Evolutionary conservation across 2,329 filamentous ascomycete species (phyloP).

Genomic region (Neophaeococcomyces mojaviensis): DNA sequence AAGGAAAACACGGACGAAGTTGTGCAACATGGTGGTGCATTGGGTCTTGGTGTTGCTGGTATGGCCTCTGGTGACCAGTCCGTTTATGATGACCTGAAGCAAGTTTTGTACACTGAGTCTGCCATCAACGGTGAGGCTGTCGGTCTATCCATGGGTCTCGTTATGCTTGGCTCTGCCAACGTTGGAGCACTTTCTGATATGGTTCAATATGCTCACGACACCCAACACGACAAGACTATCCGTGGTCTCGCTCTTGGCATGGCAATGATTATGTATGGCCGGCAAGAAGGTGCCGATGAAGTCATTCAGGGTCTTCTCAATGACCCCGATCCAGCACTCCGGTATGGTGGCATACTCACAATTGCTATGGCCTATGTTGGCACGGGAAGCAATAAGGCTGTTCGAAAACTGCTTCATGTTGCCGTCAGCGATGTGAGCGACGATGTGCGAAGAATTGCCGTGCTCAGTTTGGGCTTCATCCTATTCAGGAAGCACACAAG

Average conservation of each 20-base stretch:
- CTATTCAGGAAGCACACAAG: conserved; percentile 96
- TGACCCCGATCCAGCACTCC: conserved; percentile 84
- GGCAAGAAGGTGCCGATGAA: conserved; percentile 89
- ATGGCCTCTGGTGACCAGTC: conserved; percentile 92
- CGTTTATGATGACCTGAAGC: conserved; percentile 85
- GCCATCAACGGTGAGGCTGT: conserved; percentile 96
- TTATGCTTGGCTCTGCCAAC: conserved; percentile 98
- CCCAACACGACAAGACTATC: conserved; percentile 97
- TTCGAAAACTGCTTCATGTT: conserved; percentile 87
- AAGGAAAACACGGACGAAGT: conserved; percentile 59
- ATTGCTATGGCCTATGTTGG: conserved; percentile 95
- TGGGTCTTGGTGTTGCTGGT: conserved; percentile 90
- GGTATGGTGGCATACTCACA: conserved; percentile 98
- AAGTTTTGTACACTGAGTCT: conserved; percentile 83
- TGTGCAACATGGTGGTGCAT: conserved; percentile 90
- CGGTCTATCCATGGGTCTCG: conserved; percentile 89
- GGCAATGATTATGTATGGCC: conserved; percentile 96
- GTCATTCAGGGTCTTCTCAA: conserved; percentile 88
- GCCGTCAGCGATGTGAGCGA: conserved; percentile 98
- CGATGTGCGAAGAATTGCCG: conserved; percentile 88
- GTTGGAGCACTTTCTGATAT: conserved; percentile 89
- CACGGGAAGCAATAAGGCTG: conserved; percentile 96
- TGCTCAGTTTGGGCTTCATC: conserved; percentile 97
- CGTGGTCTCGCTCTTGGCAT: conserved; percentile 92
- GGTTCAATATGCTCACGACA: conserved; percentile 96